These are phyloP conservation scores for Salix suchowensis DNA, from an alignment of 345 rosid species.

Conservation along the genomic window DNA sequence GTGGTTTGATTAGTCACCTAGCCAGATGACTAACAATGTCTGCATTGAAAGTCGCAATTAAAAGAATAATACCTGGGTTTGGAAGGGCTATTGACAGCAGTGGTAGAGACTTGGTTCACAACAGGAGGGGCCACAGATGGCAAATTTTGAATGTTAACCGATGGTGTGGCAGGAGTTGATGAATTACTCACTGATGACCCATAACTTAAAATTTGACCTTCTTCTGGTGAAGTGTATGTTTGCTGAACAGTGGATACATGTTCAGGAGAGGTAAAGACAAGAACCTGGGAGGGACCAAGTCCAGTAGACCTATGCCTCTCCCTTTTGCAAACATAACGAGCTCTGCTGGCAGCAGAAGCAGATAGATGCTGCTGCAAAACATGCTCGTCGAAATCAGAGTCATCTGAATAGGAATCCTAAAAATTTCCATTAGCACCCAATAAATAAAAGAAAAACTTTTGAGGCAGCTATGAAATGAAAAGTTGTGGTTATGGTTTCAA, in stretches of 20 bases:
- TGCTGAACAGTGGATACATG: conserved; percentile 17
- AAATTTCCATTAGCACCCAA: conserved; percentile 3
- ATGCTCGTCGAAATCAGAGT: conserved; percentile 54
- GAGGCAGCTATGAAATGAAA: not conserved
- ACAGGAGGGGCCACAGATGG: conserved; percentile 28
- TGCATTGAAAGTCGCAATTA: not conserved
- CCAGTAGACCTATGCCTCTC: conserved; percentile 46
- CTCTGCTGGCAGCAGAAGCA: conserved; percentile 50
- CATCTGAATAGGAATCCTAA: conserved; percentile 57
- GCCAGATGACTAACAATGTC: not conserved
- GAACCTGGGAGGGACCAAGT: conserved; percentile 32
- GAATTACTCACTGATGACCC: conserved; percentile 28
- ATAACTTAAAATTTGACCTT: conserved; percentile 21
- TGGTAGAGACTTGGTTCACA: conserved; percentile 17
- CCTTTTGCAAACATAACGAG: conserved; percentile 48
- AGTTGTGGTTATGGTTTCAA: not conserved
- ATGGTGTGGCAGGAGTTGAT: conserved; percentile 19
- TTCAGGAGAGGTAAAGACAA: conserved; percentile 25
- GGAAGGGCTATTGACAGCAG: conserved; percentile 28
- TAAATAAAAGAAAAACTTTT: not conserved
- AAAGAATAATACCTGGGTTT: conserved; percentile 42
- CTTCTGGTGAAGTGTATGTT: conserved; percentile 16
- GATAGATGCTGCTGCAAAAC: conserved; percentile 67
- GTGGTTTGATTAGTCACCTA: not conserved
- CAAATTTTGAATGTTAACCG: conserved; percentile 17